Evolutionary conservation across 176 grass and related monocot species (phyloP).

Genomic region (Ampelocalamus luodianensis): DNA sequence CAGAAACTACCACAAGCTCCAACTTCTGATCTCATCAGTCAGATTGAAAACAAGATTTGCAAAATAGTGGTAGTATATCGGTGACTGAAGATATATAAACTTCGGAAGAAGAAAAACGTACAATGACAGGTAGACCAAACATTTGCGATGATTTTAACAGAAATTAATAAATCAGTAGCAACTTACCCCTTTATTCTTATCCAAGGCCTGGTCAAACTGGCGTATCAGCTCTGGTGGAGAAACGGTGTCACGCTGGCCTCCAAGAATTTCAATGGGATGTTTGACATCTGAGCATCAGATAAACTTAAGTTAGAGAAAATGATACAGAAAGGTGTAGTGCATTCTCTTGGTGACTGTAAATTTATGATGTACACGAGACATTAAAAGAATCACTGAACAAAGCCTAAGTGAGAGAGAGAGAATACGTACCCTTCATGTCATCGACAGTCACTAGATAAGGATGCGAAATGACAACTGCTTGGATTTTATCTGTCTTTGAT

Average conservation of each 20-base stretch:
- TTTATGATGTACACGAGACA: not conserved
- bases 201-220: slow-evolving; percentile 52
- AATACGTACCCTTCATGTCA: slow-evolving; percentile 54
- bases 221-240: slow-evolving; percentile 53
- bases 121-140: not conserved
- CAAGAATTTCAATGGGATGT: slow-evolving; percentile 55
- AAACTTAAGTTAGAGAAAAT: not conserved
- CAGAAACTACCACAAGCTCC: not conserved
- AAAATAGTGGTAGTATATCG: not conserved
- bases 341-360: not conserved
- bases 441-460: slow-evolving; percentile 53
- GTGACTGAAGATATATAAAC: not conserved
- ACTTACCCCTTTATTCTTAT: slow-evolving; percentile 43
- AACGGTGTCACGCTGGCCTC: slow-evolving; percentile 42
- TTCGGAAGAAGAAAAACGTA: not conserved
- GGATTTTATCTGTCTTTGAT: slow-evolving; percentile 53
- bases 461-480: slow-evolving; percentile 64
- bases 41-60: not conserved
- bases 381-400: not conserved
- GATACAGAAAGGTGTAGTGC: not conserved
- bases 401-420: not conserved
- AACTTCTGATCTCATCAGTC: not conserved
- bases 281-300: slow-evolving; percentile 47
- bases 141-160: not conserved
- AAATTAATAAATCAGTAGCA: not conserved